These are phyloP conservation scores for Colletotrichum euphorbiae DNA, from an alignment of 2,329 filamentous ascomycete genomes.

Conservation along the genomic window DNA sequence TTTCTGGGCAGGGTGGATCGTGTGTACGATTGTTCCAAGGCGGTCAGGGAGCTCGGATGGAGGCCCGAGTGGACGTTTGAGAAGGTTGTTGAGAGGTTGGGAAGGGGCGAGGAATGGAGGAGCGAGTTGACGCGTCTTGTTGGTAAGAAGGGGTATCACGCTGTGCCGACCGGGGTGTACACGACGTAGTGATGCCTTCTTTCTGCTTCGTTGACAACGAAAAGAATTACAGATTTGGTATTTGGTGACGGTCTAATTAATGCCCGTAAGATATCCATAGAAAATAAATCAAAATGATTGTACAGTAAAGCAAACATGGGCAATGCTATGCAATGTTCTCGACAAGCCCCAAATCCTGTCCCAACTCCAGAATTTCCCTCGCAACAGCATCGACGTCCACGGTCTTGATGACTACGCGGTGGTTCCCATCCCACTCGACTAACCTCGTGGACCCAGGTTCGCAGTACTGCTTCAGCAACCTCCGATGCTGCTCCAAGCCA, in stretches of 20 bases:
- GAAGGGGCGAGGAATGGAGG: constrained; percentile 50
- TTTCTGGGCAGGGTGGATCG: constrained; percentile 55
- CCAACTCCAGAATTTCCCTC: constrained; percentile 63
- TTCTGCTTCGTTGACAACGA: no score
- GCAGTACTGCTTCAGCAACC: constrained; percentile 70
- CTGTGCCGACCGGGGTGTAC: constrained; percentile 56
- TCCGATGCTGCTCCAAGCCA: constrained; percentile 68
- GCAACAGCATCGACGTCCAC: constrained; percentile 71
- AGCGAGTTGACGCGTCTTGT: constrained; percentile 54
- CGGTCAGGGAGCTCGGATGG: constrained; percentile 57
- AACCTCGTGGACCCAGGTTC: constrained; percentile 63
- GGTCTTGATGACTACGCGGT: constrained; percentile 77
- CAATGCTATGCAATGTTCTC: constrained; percentile 22
- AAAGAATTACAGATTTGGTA: constrained; percentile 14
- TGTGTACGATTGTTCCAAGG: constrained; percentile 58
- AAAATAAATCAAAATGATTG: neutral
- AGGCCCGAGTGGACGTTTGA: constrained; percentile 55
- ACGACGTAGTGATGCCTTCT: constrained; percentile 45
- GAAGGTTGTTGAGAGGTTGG: constrained; percentile 49
- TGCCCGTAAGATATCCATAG: neutral
- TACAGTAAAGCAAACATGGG: neutral
- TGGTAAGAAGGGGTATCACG: constrained; percentile 59
- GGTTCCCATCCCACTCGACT: constrained; percentile 79
- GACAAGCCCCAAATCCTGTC: constrained; percentile 49
- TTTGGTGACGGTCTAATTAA: constrained; percentile 13